These are phyloP conservation scores for Tulasnella calospora DNA, from an alignment of 768 basidiomycete genomes.

Conservation along the genomic window DNA sequence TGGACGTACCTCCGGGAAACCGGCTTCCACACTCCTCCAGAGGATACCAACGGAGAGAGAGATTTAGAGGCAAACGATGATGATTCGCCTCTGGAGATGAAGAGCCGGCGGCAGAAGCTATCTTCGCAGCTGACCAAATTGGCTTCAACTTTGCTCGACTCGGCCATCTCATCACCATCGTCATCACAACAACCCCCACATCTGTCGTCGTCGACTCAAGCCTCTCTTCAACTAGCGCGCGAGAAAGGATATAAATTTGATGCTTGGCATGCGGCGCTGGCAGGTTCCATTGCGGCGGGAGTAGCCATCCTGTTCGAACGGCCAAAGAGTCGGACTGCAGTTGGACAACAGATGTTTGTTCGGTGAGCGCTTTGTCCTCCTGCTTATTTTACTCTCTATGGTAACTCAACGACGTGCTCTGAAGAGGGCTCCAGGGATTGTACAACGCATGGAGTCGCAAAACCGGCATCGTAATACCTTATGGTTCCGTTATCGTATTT, in stretches of 20 bases:
- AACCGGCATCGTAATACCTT: slow-evolving; percentile 64
- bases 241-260: slow-evolving; percentile 16
- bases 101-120: neutral
- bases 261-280: slow-evolving; percentile 73
- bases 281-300: slow-evolving; percentile 62
- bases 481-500: slow-evolving; percentile 81
- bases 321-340: slow-evolving; percentile 53
- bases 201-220: slow-evolving; percentile 11
- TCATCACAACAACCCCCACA: slow-evolving; percentile 9
- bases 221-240: neutral
- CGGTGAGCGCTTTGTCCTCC: slow-evolving; percentile 51
- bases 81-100: neutral
- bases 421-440: slow-evolving; percentile 81
- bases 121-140: neutral
- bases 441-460: slow-evolving; percentile 73
- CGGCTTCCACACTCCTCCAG: slow-evolving; percentile 32
- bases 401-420: neutral
- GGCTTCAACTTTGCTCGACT: neutral
- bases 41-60: neutral
- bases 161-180: neutral
- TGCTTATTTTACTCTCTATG: neutral
- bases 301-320: slow-evolving; percentile 76
- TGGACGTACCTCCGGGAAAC: slow-evolving; percentile 18
- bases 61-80: neutral
- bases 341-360: slow-evolving; percentile 86